Conservation (phyloP, 352 stramenopile genomes). For the Pilasporangium apinafurcum region DNA sequence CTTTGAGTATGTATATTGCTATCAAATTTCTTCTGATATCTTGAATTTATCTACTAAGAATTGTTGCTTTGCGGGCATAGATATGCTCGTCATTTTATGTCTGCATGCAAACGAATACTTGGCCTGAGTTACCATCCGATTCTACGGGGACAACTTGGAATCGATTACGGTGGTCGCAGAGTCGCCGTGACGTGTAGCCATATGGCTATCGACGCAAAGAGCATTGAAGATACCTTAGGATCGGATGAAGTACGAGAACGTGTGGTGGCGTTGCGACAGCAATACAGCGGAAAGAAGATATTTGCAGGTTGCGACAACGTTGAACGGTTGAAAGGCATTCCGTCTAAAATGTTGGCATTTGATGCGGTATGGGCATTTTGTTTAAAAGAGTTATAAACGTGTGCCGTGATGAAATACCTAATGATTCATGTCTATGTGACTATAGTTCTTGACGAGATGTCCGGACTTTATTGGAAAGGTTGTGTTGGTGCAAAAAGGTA, state of each 20-base stretch:
- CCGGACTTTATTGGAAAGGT: conserved; percentile 80
- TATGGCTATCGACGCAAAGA: conserved; percentile 58
- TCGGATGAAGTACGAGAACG: conserved; percentile 35
- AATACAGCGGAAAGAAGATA: conserved; percentile 74
- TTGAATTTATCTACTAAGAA: background rate
- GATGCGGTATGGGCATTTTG: conserved; percentile 34
- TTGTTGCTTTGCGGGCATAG: conserved; percentile 6
- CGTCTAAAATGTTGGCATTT: conserved; percentile 95
- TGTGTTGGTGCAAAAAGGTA: conserved; percentile 76
- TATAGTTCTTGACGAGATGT: conserved; percentile 82
- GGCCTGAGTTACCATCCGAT: conserved; percentile 92
- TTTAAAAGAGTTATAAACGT: background rate
- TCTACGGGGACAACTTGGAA: conserved; percentile 84
- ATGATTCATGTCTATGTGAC: background rate
- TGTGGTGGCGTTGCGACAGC: conserved; percentile 51
- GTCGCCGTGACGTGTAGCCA: conserved; percentile 95
- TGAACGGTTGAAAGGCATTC: conserved; percentile 95
- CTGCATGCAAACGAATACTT: conserved; percentile 89
- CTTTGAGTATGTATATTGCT: conserved; percentile 86
- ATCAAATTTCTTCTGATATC: no score
- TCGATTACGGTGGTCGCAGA: conserved; percentile 93
- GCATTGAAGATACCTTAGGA: conserved; percentile 47
- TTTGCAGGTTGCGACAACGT: conserved; percentile 92
- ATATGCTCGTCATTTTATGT: conserved; percentile 87
- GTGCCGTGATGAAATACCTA: background rate